Conservation (phyloP, 2,329 filamentous ascomycete species). For the Sphaerulina populicola region DNA sequence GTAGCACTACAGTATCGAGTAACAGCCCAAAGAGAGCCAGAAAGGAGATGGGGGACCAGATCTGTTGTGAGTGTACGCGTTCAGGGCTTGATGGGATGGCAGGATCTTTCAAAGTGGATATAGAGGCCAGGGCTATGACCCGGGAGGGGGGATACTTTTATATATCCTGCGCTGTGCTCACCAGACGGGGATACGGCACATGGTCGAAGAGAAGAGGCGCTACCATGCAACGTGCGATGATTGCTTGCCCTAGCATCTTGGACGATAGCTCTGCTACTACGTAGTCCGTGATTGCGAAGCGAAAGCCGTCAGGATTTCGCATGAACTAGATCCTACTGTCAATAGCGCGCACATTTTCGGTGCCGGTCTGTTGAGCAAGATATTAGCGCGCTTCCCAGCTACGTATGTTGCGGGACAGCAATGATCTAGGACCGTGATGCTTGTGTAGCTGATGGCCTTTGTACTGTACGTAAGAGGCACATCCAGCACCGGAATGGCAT, state of each 20-base stretch:
- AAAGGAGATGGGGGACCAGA: conserved; percentile 5
- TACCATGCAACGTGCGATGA: conserved; percentile 15
- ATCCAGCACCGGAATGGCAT: not conserved
- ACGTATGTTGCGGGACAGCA: not conserved
- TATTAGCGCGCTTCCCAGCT: not conserved
- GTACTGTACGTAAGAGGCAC: conserved; percentile 6
- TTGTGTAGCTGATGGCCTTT: conserved; percentile 6
- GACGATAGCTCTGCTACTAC: conserved; percentile 3
- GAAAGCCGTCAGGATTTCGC: not conserved
- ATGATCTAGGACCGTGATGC: not conserved
- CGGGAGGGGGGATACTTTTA: conserved; percentile 14
- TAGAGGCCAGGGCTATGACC: not conserved
- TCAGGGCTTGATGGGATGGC: not conserved
- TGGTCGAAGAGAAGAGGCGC: conserved; percentile 6
- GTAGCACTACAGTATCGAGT: conserved; percentile 2
- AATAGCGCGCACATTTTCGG: not conserved
- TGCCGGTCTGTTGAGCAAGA: conserved; percentile 2
- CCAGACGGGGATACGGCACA: conserved; percentile 8
- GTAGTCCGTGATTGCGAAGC: not conserved
- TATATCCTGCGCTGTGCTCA: conserved; percentile 18
- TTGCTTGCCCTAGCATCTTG: conserved; percentile 11
- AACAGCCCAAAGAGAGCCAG: conserved; percentile 1
- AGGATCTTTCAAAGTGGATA: not conserved
- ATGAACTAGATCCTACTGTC: conserved; percentile 2
- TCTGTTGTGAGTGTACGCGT: not conserved